These are phyloP conservation scores for Echinochloa phyllopogon DNA, from an alignment of 176 grass and related monocot species.

Conservation along the genomic window DNA sequence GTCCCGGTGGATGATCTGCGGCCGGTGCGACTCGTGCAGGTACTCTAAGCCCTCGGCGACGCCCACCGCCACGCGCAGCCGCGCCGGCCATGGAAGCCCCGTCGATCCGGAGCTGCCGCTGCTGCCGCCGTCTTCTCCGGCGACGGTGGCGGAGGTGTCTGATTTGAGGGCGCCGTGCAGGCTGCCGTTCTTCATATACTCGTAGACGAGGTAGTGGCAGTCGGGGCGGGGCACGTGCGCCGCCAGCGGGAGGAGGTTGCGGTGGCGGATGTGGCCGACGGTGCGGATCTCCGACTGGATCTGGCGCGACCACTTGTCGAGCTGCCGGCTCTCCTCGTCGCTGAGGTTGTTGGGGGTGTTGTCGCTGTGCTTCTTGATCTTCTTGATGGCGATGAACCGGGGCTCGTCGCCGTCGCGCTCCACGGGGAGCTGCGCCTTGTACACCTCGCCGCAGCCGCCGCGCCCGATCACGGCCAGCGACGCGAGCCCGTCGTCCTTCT, in stretches of 20 bases:
- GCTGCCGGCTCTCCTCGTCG: constrained; percentile 65
- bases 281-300: constrained; percentile 93
- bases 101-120: background rate
- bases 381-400: constrained; percentile 76
- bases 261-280: constrained; percentile 81
- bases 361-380: constrained; percentile 48
- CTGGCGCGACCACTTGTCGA: constrained; percentile 76
- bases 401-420: constrained; percentile 23
- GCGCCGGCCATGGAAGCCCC: constrained; percentile 55
- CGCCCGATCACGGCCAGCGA: constrained; percentile 69
- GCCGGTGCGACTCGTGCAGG: constrained; percentile 67
- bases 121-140: background rate
- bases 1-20: constrained; percentile 87
- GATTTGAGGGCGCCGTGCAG: constrained; percentile 58
- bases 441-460: constrained; percentile 90
- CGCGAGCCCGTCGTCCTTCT: constrained; percentile 64
- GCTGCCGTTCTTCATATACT: constrained; percentile 93
- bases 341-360: constrained; percentile 40
- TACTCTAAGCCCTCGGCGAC: constrained; percentile 81
- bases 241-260: constrained; percentile 72
- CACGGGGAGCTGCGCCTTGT: constrained; percentile 57
- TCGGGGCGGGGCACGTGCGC: constrained; percentile 70
- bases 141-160: background rate
- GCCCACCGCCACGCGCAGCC: constrained; percentile 67
- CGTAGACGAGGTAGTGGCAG: constrained; percentile 90